phyloP scores from a whole-genome alignment of 345 rosid genomes.

The Bruguiera sexangula region DNA sequence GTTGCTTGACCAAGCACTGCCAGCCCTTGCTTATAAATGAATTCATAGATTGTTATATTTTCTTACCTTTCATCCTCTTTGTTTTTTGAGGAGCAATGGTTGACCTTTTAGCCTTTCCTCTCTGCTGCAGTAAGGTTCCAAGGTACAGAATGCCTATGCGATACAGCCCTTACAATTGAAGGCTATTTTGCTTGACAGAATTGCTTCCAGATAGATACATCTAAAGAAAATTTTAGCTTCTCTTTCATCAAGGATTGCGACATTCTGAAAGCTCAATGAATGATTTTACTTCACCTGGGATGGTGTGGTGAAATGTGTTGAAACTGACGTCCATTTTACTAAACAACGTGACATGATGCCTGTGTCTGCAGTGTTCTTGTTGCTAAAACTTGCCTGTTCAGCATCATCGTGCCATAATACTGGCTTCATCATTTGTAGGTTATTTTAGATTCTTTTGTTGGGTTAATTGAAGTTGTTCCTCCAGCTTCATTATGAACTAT shows the following conservation, averaged over 20 bases:
- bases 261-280: neutral
- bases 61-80: neutral
- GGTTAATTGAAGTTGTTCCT: too few species aligned
- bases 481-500: too few species aligned
- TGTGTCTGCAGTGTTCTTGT: too few species aligned
- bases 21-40: too few species aligned
- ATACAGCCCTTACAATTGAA: slow-evolving; percentile 59
- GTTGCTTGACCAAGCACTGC: neutral
- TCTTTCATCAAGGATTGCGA: neutral
- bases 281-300: slow-evolving; percentile 1
- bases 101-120: neutral
- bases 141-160: slow-evolving; percentile 62
- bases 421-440: too few species aligned
- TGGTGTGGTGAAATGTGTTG: slow-evolving; percentile 4
- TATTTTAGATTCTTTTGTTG: too few species aligned
- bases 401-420: too few species aligned
- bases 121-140: slow-evolving; percentile 52
- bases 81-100: slow-evolving; percentile 1
- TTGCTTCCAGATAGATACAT: slow-evolving; percentile 2
- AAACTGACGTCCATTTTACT: neutral
- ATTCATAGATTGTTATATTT: neutral
- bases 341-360: too few species aligned
- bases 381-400: too few species aligned
- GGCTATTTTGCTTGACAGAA: slow-evolving; percentile 1
- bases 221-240: neutral